Evolutionary conservation across 768 basidiomycete species (phyloP), one percentile per base, ranked within the genome.

Genomic region (Lenzites betulinus): DNA sequence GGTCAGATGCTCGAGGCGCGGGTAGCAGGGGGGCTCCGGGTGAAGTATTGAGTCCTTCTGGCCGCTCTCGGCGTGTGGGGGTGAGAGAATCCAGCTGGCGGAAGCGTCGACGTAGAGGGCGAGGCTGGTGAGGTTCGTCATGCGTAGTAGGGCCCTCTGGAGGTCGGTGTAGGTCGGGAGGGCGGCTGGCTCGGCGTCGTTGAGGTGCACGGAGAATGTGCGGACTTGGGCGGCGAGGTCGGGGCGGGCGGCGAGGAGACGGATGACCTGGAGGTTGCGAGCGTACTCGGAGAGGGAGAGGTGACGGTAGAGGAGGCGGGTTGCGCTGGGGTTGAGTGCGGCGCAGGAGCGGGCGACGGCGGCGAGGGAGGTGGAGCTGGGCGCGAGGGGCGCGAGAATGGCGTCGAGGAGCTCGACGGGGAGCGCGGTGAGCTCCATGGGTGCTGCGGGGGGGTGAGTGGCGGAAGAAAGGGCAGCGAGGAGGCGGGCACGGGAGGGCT

Each of bases 351-450:
- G 73, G 1, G 87, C 78, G 64, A 88, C 76, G 12, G 79, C 70
- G 49, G 77, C 73, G 65, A 90, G 83, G 15, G 64, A 41, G n/a
- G 72, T 63, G 54, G 47, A 52, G 25, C 56, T 38, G 44, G 23
- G 70, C 67, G 69, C 64, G 60, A 79, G 70, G 54, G 65, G 71
- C 42, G 68, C 74, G 74, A 74, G 73, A 70, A 90, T 72, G 71
- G 72, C 68, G 74, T 85, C 82, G 65, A 88, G 67, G 66, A 91
- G 83, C 67, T 92, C 90, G 46, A 73, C 63, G 52, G 90, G 89
- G 50, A 90, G 77, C 35, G 62, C 65, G 46, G 73, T 63, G 63
- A 83, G 69, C 64, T 78, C 76, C 83, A 84, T 82, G 70, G 71
- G 49, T 52, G 63, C 16, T 42, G 62, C 36, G 28, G 51, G 47